Conservation (phyloP, 176 grass and related monocot species). For the Ensete glaucum region DNA sequence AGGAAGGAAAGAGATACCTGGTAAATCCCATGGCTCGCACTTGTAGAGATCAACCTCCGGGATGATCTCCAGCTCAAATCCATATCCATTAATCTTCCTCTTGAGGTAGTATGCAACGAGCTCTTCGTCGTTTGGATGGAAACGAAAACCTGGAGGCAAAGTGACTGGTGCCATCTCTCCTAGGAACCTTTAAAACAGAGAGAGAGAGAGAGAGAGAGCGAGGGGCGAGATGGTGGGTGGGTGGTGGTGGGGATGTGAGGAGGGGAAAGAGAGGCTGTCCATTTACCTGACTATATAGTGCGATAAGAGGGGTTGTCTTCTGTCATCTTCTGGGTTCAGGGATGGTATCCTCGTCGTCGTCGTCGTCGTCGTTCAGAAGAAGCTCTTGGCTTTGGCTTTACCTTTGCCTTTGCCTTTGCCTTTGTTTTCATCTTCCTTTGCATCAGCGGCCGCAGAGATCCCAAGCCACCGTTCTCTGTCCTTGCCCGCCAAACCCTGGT, state of each 20-base stretch:
- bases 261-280: conserved; percentile 27
- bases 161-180: conserved; percentile 60
- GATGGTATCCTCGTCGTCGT: conserved; percentile 31
- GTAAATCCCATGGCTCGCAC: conserved; percentile 85
- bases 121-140: conserved; percentile 85
- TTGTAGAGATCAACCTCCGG: conserved; percentile 93
- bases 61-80: conserved; percentile 86
- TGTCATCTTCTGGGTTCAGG: conserved; percentile 1
- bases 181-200: conserved; percentile 29
- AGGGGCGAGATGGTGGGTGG: no score
- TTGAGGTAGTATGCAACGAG: conserved; percentile 90
- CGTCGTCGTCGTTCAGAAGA: conserved; percentile 33
- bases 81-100: conserved; percentile 67
- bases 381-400: conserved; percentile 44
- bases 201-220: background rate
- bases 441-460: conserved; percentile 46
- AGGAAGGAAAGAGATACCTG: conserved; percentile 33
- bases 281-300: conserved; percentile 49
- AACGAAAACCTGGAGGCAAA: conserved; percentile 83
- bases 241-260: background rate
- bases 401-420: conserved; percentile 2
- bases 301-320: conserved; percentile 24
- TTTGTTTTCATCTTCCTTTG: conserved; percentile 33
- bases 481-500: conserved; percentile 17
- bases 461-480: conserved; percentile 54